Evolutionary conservation across 495 filamentous ascomycete species (phyloP).

Genomic region (Penicillium steckii): DNA sequence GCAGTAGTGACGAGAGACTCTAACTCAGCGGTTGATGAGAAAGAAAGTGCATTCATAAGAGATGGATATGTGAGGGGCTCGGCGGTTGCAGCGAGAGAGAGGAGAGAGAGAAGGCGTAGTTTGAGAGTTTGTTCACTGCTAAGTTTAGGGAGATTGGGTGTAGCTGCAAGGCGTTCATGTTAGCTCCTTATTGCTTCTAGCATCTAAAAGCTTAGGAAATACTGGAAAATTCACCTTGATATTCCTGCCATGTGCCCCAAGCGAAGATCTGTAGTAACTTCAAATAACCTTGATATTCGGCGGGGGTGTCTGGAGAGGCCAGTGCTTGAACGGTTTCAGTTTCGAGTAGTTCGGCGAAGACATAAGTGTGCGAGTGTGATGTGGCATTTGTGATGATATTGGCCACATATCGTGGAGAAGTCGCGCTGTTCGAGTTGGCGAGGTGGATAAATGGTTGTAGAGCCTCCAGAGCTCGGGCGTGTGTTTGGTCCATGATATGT

Average conservation of each 20-base stretch:
- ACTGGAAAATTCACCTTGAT: slow-evolving; percentile 52
- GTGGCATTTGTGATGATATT: slow-evolving; percentile 88
- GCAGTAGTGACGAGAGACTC: slow-evolving; percentile 88
- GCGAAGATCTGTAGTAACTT: slow-evolving; percentile 87
- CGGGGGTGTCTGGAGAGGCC: slow-evolving; percentile 40
- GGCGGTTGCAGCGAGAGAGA: slow-evolving; percentile 65
- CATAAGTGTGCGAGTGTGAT: slow-evolving; percentile 80
- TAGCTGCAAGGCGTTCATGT: slow-evolving; percentile 33
- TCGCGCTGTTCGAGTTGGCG: slow-evolving; percentile 69
- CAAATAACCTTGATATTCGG: slow-evolving; percentile 57
- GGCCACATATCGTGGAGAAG: slow-evolving; percentile 76
- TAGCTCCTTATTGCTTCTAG: neutral
- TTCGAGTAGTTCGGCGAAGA: slow-evolving; percentile 91
- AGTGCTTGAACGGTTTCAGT: slow-evolving; percentile 79
- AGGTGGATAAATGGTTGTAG: slow-evolving; percentile 87
- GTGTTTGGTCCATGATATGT: slow-evolving; percentile 72
- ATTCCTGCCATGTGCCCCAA: slow-evolving; percentile 83
- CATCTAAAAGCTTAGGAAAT: neutral
- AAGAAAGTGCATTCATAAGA: slow-evolving; percentile 64
- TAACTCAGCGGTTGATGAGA: slow-evolving; percentile 66
- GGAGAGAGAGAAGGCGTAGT: slow-evolving; percentile 86
- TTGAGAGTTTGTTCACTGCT: slow-evolving; percentile 74
- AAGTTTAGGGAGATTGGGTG: slow-evolving; percentile 65
- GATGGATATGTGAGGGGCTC: slow-evolving; percentile 69
- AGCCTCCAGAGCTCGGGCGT: slow-evolving; percentile 76